phyloP scores from a whole-genome alignment of 2,329 filamentous ascomycete species.

The Penicillium sp. region DNA sequence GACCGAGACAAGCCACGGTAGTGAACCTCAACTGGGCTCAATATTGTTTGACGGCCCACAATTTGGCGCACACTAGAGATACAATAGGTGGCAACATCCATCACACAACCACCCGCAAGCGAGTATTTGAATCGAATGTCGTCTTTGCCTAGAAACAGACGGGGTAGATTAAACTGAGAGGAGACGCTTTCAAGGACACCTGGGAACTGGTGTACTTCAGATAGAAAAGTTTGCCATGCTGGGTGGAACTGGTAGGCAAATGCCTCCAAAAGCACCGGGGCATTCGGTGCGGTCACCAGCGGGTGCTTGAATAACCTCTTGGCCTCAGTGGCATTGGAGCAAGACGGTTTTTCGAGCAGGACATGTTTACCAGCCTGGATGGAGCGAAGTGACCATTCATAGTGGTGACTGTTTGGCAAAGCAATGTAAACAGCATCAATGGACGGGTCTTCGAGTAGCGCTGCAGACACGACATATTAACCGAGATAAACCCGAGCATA shows the following conservation, averaged over 20 bases:
- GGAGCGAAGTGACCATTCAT: constrained; percentile 55
- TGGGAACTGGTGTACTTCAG: neutral
- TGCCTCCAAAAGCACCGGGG: constrained; percentile 58
- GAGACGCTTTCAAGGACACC: constrained; percentile 44
- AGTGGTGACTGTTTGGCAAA: constrained; percentile 45
- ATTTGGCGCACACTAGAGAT: constrained; percentile 9
- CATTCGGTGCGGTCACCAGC: constrained; percentile 26
- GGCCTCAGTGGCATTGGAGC: constrained; percentile 53
- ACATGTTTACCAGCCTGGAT: constrained; percentile 59
- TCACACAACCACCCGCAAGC: constrained; percentile 6
- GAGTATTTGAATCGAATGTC: constrained; percentile 13
- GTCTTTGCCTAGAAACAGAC: constrained; percentile 37
- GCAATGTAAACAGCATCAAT: constrained; percentile 53
- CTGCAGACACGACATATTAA: constrained; percentile 1
- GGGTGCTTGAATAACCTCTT: constrained; percentile 49
- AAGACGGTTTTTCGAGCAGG: constrained; percentile 59
- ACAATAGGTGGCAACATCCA: constrained; percentile 10
- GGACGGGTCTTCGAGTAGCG: constrained; percentile 34
- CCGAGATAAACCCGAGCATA: neutral
- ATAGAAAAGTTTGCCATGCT: constrained; percentile 47
- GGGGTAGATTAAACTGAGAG: constrained; percentile 44
- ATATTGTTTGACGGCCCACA: constrained; percentile 2
- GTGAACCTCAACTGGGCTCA: neutral
- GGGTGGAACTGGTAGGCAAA: constrained; percentile 59
- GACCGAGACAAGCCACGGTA: neutral